Evolutionary conservation across 768 basidiomycete genomes (phyloP), one percentile per base, ranked within the genome.

Genomic region (Lentinula sp.): DNA sequence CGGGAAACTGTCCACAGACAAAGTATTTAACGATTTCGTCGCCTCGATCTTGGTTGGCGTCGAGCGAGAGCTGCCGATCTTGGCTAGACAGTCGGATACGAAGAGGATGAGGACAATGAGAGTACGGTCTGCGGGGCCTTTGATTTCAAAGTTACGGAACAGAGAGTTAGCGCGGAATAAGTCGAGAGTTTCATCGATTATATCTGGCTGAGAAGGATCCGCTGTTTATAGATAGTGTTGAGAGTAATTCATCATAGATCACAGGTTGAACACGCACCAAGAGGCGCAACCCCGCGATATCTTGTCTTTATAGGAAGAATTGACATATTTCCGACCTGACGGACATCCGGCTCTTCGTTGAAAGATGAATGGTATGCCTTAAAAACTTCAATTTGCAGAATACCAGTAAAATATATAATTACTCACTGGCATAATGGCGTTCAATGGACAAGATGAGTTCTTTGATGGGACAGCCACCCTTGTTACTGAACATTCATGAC

Each of bases 101-200:
- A 90, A 99, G 71, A 99, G 89, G 73, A 98, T 97, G 69, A 98
- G 86, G 72, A 98, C 85, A 79, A 99, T 98, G 70, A 99, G 83
- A 43, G 93, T 87, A 61, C 95, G 88, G 80, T 97, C 95, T 56
- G 95, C 94, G 59, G 93, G 92, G 16, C 95, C 95, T 73, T 98
- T 96, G 84, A 99, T 98, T 80, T 99, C 97, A 68, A 98, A 99
- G 78, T 98, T 98, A 70, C 97, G 89, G 78, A 99, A 99, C 63
- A 99, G 88, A 40, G 95, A 97, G 76, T 99, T 99, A 69, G 96
- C 95, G 59, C 97, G 91, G 78, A 99, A 99, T 62, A 98, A 86
- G 76, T 96, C 92, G 50, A 99, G 80, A 1, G 94, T 88, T 75
- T 99, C 97, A 75, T 98, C 95, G 65, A 98, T 83, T 67, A 98